Evolutionary conservation across 345 rosid genomes (phyloP).

Genomic region (Syzygium aqueum): DNA sequence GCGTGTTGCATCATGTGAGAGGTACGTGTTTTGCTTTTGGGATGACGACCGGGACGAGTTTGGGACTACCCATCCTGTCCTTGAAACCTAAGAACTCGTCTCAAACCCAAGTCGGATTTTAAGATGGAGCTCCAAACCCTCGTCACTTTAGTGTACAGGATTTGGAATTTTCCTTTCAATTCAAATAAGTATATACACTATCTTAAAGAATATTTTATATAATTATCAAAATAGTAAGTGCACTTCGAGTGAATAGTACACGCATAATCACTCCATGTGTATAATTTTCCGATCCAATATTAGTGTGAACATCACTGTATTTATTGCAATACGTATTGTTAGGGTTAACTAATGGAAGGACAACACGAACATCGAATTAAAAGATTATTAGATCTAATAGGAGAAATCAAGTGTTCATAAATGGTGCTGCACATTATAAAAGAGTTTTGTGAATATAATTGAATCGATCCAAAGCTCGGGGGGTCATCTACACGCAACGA

Average conservation of each 20-base stretch:
- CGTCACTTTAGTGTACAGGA: accelerated
- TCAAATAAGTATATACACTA: neutral
- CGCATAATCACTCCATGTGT: accelerated
- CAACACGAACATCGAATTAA: neutral
- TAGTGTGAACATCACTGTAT: neutral
- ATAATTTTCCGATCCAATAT: neutral
- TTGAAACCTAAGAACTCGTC: neutral
- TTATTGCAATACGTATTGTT: no score
- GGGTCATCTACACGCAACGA: accelerated
- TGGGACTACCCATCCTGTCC: accelerated
- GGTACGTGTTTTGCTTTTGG: neutral
- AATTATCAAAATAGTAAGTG: neutral
- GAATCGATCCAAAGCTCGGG: neutral
- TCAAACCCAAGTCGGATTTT: neutral
- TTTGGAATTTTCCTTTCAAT: neutral
- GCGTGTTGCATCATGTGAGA: accelerated
- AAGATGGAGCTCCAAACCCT: neutral
- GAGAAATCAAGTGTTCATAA: neutral
- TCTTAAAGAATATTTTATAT: neutral
- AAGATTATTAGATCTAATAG: accelerated
- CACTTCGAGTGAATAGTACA: neutral
- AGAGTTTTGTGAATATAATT: neutral
- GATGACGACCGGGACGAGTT: neutral
- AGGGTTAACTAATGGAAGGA: neutral
- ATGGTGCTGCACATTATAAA: accelerated